A percentile compares a stretch with the other conserved stretches of the same genome.
Conservation (phyloP, 2,329 filamentous ascomycete genomes). For the Colletotrichum cuscutae region DNA sequence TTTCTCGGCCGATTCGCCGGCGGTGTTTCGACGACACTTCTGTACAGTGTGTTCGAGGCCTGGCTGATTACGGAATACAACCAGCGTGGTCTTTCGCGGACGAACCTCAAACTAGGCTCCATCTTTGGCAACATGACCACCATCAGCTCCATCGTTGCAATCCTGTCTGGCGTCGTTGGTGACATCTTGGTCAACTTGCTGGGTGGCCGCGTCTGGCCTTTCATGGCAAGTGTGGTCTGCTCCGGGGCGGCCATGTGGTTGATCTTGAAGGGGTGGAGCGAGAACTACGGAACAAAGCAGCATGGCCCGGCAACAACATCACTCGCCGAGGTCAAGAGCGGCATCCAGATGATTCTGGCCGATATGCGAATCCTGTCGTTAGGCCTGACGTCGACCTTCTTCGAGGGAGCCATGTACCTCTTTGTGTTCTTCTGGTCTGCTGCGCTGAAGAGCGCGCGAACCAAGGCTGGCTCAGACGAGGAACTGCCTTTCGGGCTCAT, state of each 20-base stretch:
- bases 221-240: slow-evolving; percentile 56
- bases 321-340: slow-evolving; percentile 36
- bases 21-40: slow-evolving; percentile 65
- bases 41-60: slow-evolving; percentile 69
- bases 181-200: slow-evolving; percentile 59
- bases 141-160: slow-evolving; percentile 66
- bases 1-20: slow-evolving; percentile 65
- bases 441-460: slow-evolving; percentile 57
- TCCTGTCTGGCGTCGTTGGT: slow-evolving; percentile 61
- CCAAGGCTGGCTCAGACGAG: slow-evolving; percentile 40
- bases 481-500: slow-evolving; percentile 58
- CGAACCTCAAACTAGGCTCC: slow-evolving; percentile 54
- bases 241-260: slow-evolving; percentile 54
- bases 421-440: slow-evolving; percentile 73
- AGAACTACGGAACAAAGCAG: slow-evolving; percentile 41
- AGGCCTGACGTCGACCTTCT: slow-evolving; percentile 63
- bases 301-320: slow-evolving; percentile 17
- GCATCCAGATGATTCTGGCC: slow-evolving; percentile 41
- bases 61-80: slow-evolving; percentile 71
- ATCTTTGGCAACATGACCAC: slow-evolving; percentile 65
- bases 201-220: slow-evolving; percentile 62
- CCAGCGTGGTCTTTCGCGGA: slow-evolving; percentile 52
- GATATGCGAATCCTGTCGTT: slow-evolving; percentile 62
- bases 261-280: slow-evolving; percentile 56
- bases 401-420: slow-evolving; percentile 71